Percentiles rank a stretch among this genome's conserved stretches.
phyloP scores from a whole-genome alignment of 345 rosid genomes.

The Moricandia moricandioides region DNA sequence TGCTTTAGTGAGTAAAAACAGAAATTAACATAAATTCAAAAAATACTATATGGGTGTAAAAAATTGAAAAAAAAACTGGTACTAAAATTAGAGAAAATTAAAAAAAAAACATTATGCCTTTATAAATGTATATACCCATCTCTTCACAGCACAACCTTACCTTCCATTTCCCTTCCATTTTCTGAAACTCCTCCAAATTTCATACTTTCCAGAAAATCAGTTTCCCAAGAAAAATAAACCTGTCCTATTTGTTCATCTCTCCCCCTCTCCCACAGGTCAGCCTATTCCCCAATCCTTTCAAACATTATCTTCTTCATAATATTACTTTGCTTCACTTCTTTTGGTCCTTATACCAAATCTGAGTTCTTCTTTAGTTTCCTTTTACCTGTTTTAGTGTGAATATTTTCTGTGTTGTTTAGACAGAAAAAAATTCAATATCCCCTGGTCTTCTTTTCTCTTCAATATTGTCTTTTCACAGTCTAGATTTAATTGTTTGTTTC shows the following conservation, averaged over 20 bases:
- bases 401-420: slow-evolving; percentile 3
- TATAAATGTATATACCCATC: slow-evolving; percentile 39
- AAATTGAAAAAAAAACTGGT: slow-evolving; percentile 7
- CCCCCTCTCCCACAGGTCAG: slow-evolving; percentile 33
- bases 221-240: slow-evolving; percentile 30
- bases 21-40: slow-evolving; percentile 16
- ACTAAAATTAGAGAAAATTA: neutral
- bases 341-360: slow-evolving; percentile 34
- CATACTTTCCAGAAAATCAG: slow-evolving; percentile 40
- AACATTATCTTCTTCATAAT: slow-evolving; percentile 39
- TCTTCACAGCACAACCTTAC: slow-evolving; percentile 37
- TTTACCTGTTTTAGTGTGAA: slow-evolving; percentile 1
- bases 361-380: slow-evolving; percentile 28
- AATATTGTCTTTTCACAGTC: neutral
- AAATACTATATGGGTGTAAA: slow-evolving; percentile 23
- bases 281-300: slow-evolving; percentile 36
- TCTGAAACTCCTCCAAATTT: slow-evolving; percentile 40
- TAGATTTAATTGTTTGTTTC: neutral
- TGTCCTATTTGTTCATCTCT: slow-evolving; percentile 30
- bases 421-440: slow-evolving; percentile 8
- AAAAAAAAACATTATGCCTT: neutral
- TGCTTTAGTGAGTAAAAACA: slow-evolving; percentile 28
- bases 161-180: slow-evolving; percentile 39
- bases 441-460: slow-evolving; percentile 22
- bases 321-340: slow-evolving; percentile 39